phyloP scores from a whole-genome alignment of 2,329 filamentous ascomycete genomes.

The Xylaria sp. region DNA sequence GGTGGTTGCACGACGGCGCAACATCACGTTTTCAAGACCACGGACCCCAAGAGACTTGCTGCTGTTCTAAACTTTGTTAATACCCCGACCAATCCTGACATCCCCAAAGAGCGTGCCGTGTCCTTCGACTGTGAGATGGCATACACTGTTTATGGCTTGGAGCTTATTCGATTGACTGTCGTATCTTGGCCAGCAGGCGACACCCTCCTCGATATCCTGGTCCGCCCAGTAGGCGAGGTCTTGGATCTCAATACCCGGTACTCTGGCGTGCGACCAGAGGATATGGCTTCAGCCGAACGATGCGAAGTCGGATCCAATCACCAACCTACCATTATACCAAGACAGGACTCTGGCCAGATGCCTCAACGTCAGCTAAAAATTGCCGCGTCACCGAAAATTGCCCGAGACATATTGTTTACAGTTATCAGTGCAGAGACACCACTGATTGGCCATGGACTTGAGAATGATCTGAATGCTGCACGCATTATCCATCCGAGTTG shows the following conservation, averaged over 20 bases:
- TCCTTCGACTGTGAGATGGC: conserved; percentile 98
- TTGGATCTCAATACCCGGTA: conserved; percentile 92
- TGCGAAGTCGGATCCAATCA: conserved; percentile 49
- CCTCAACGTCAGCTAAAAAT: conserved; percentile 64
- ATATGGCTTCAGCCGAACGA: conserved; percentile 71
- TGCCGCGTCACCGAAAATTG: conserved; percentile 74
- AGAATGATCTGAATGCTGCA: conserved; percentile 89
- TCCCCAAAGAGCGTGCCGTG: conserved; percentile 65
- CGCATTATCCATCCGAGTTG: conserved; percentile 85
- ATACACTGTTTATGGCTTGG: conserved; percentile 86
- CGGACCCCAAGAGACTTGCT: conserved; percentile 76
- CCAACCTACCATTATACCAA: conserved; percentile 35
- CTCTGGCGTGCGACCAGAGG: conserved; percentile 82
- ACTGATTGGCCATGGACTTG: conserved; percentile 89
- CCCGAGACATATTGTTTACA: conserved; percentile 77
- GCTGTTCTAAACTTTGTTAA: conserved; percentile 77
- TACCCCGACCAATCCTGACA: conserved; percentile 71
- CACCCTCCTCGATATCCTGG: conserved; percentile 80
- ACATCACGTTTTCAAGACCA: conserved; percentile 87
- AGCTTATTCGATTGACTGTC: conserved; percentile 88
- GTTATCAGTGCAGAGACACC: conserved; percentile 78
- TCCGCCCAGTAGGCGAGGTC: conserved; percentile 81
- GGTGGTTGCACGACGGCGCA: conserved; percentile 73
- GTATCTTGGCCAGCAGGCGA: conserved; percentile 83
- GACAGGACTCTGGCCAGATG: conserved; percentile 34